Evolutionary conservation across 2,329 filamentous ascomycete species (phyloP), one percentile per base, ranked within the genome.

Genomic region (Pseudonectria buxi): DNA sequence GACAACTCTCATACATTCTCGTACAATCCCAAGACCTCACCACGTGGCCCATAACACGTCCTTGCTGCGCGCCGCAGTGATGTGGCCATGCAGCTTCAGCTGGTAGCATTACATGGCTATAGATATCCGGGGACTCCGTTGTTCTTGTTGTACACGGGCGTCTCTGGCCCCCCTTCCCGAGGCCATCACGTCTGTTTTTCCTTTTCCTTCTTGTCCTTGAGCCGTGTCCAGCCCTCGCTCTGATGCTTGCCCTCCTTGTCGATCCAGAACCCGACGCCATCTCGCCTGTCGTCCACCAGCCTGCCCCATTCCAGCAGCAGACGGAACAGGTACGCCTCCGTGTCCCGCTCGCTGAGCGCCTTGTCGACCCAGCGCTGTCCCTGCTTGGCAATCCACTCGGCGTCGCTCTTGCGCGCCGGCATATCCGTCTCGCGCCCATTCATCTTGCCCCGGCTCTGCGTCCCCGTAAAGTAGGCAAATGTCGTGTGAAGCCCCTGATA

Each of bases 281-380:
- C 66, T 42, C 72, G 57, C 26, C 63, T 53, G 50, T 87, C 81
- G 58, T 83, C 74, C 14, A 81, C 72, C 29, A 88, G 53, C 42
- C 83, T 63, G 3, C 72, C 83, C 81, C 84, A 92, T 63, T 92
- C 86, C 14, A 92, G 61, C 48, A 92, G 60, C 40, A 92, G 56
- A 30, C 86, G 66, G 53, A 89, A 92, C 50, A 90, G 68, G 52
- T 92, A 92, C 9, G 87, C 72, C 57, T 88, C 82, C 75, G 83
- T 85, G 51, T 92, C 86, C 55, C 82, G 81, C 49, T 74, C 76
- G 40, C 81, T 65, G 13, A 88, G 48, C 10, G 75, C 81, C 53
- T 68, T 67, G 6, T 64, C 62, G 3, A 76, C 78, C 83, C 84
- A 87, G 39, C 71, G 69, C 33, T 69, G 66, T 2, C 83, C 83